phyloP scores from a whole-genome alignment of 2,329 filamentous ascomycete genomes.

The Pseudogymnoascus sp. region DNA sequence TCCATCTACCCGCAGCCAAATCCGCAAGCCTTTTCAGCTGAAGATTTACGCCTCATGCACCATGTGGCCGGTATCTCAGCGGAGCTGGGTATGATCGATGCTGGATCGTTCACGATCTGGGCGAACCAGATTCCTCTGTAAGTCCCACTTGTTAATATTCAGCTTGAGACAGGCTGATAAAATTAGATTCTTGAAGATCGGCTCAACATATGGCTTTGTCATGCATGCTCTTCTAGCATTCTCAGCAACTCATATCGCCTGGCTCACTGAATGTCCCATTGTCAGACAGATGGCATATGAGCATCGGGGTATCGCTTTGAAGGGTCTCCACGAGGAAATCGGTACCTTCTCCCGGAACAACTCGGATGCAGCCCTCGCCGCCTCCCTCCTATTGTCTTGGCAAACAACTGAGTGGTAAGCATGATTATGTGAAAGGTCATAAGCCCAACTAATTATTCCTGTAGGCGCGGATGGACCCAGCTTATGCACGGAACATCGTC shows the following conservation, averaged over 20 bases:
- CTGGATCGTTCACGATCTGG: constrained; percentile 85
- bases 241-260: constrained; percentile 87
- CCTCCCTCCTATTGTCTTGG: constrained; percentile 89
- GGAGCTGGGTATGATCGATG: constrained; percentile 68
- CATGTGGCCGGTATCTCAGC: constrained; percentile 82
- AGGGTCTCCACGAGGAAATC: constrained; percentile 82
- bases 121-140: constrained; percentile 76
- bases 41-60: constrained; percentile 82
- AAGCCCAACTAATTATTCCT: constrained; percentile 31
- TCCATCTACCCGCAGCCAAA: constrained; percentile 67
- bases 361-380: constrained; percentile 84
- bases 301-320: constrained; percentile 77
- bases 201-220: constrained; percentile 75
- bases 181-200: constrained; percentile 63
- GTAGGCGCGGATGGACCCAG: constrained; percentile 84
- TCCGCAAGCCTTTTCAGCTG: constrained; percentile 64
- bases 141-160: too few species aligned
- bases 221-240: constrained; percentile 91
- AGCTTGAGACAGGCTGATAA: too few species aligned
- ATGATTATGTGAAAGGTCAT: constrained; percentile 22
- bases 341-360: constrained; percentile 76
- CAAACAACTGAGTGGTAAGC: constrained; percentile 91
- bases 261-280: constrained; percentile 75
- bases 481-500: constrained; percentile 86
- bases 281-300: constrained; percentile 85